Conservation (phyloP, 2,329 filamentous ascomycete species). For the Ophiosphaerella herpotricha region DNA sequence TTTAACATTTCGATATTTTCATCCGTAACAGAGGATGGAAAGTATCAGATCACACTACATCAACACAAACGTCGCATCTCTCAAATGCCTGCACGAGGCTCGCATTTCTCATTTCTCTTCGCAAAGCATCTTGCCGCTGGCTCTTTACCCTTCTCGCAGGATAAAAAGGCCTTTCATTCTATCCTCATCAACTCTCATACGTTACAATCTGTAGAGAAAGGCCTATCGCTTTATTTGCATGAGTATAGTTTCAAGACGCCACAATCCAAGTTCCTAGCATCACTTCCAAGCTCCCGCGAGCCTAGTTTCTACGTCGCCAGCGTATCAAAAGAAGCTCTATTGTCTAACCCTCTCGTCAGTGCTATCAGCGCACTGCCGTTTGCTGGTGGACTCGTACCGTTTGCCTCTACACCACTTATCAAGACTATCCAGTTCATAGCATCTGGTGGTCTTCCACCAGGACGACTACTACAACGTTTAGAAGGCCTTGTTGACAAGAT, state of each 20-base stretch:
- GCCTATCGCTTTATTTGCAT: conserved; percentile 20
- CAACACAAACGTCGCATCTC: conserved; percentile 28
- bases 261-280: conserved; percentile 23
- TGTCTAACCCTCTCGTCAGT: conserved; percentile 25
- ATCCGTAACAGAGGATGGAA: conserved; percentile 12
- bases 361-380: conserved; percentile 37
- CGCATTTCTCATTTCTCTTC: conserved; percentile 34
- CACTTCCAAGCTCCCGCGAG: conserved; percentile 28
- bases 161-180: conserved; percentile 21
- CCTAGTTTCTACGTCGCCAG: conserved; percentile 24
- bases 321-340: conserved; percentile 15
- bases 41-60: conserved; percentile 25
- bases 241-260: conserved; percentile 9
- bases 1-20: conserved; percentile 31
- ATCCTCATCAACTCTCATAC: conserved; percentile 33
- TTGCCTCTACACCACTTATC: conserved; percentile 30
- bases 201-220: conserved; percentile 23
- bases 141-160: conserved; percentile 32
- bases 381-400: conserved; percentile 30
- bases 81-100: conserved; percentile 28
- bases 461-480: conserved; percentile 39
- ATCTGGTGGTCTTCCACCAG: conserved; percentile 29
- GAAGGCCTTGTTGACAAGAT: conserved; percentile 43
- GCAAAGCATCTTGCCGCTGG: conserved; percentile 41
- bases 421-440: conserved; percentile 32